Evolutionary conservation across 768 basidiomycete genomes (phyloP).

Genomic region (Boletus rubroflammeus): DNA sequence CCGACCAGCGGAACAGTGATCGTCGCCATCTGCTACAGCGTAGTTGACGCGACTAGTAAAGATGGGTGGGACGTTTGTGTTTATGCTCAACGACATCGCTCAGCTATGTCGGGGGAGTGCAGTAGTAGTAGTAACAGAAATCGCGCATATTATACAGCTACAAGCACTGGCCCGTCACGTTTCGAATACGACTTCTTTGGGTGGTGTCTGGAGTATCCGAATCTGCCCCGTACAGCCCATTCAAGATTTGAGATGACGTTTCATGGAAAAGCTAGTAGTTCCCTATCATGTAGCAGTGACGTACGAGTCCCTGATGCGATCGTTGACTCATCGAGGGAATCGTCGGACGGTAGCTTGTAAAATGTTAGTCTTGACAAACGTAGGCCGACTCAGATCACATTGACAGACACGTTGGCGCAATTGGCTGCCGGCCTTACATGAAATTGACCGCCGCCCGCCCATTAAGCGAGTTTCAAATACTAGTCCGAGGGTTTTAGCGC

Average conservation of each 20-base stretch:
- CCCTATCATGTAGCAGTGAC: slow-evolving; percentile 15
- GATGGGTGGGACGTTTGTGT: slow-evolving; percentile 27
- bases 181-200: slow-evolving; percentile 21
- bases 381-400: not conserved
- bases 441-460: slow-evolving; percentile 10
- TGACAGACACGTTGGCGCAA: slow-evolving; percentile 15
- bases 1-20: slow-evolving; percentile 12
- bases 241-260: slow-evolving; percentile 11
- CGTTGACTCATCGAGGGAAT: slow-evolving; percentile 7
- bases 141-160: slow-evolving; percentile 21
- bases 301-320: slow-evolving; percentile 18
- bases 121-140: not conserved
- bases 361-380: slow-evolving; percentile 2
- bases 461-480: slow-evolving; percentile 18
- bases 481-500: slow-evolving; percentile 17
- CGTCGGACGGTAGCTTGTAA: slow-evolving; percentile 1
- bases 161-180: slow-evolving; percentile 19
- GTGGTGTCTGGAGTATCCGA: slow-evolving; percentile 9
- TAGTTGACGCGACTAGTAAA: slow-evolving; percentile 11
- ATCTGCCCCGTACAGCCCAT: slow-evolving; percentile 10
- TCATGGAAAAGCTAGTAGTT: slow-evolving; percentile 5
- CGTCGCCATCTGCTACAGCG: slow-evolving; percentile 16
- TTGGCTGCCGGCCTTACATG: slow-evolving; percentile 9
- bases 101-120: slow-evolving; percentile 10
- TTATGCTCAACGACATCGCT: slow-evolving; percentile 30